These are phyloP conservation scores for Camelina neglecta DNA, from an alignment of 345 rosid genomes.

Conservation along the genomic window DNA sequence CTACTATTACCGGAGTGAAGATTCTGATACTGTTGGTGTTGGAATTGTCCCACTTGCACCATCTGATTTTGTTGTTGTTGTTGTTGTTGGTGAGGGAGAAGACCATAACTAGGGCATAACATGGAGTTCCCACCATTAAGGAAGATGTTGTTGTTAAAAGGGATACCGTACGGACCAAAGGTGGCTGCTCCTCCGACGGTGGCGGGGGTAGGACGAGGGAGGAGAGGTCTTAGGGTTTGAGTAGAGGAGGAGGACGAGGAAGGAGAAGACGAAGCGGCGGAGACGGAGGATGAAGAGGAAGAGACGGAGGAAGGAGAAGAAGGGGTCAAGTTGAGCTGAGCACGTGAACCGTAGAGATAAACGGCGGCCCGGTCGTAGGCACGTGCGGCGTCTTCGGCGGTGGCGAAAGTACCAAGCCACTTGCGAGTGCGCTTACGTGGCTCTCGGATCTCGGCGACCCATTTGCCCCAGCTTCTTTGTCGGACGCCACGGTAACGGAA, in stretches of 20 bases:
- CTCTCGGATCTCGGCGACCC: constrained; percentile 85
- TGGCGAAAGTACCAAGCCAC: constrained; percentile 87
- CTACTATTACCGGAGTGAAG: constrained; percentile 11
- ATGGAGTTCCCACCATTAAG: constrained; percentile 39
- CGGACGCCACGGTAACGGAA: constrained; percentile 71
- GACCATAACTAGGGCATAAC: constrained; percentile 42
- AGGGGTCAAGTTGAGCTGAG: constrained; percentile 70
- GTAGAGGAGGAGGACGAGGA: constrained; percentile 56
- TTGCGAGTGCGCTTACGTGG: constrained; percentile 78
- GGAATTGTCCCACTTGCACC: constrained; percentile 40
- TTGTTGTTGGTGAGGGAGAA: constrained; percentile 37
- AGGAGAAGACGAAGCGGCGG: constrained; percentile 50
- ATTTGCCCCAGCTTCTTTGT: constrained; percentile 79
- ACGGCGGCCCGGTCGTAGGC: constrained; percentile 89
- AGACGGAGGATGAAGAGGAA: constrained; percentile 49
- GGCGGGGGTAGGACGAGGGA: constrained; percentile 74
- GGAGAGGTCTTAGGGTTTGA: constrained; percentile 82
- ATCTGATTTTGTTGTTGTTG: constrained; percentile 45
- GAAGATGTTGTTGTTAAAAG: constrained; percentile 38
- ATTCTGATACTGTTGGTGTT: constrained; percentile 46
- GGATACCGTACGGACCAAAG: constrained; percentile 35
- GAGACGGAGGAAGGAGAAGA: constrained; percentile 49
- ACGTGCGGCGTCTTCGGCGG: constrained; percentile 90
- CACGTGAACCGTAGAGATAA: constrained; percentile 73
- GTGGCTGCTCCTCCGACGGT: constrained; percentile 25